Evolutionary conservation across 163 green algal genomes (phyloP), one percentile per base, ranked within the genome.

Genomic region (Scenedesmus sp.): DNA sequence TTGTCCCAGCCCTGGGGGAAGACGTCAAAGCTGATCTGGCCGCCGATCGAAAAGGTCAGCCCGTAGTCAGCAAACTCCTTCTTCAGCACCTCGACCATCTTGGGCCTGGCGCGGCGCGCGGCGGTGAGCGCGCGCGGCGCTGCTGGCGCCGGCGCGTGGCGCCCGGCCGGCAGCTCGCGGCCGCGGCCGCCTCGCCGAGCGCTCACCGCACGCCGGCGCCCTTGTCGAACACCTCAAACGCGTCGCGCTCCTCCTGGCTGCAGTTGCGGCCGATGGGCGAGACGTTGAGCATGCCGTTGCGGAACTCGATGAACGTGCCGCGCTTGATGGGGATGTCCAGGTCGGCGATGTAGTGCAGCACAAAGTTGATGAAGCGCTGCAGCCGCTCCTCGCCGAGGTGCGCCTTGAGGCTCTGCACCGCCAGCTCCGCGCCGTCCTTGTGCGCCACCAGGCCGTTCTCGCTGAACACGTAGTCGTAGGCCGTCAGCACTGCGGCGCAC

Each of bases 1-100:
- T 99, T 99, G 91, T 99, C 97, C 97, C 97, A 99, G 22, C 96
- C 96, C 86, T 92, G 71, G 1, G 96, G 96, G 83, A 99, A 99
- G 4, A 99, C 95, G 70, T 99, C 97, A 85, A 99, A 99, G 83
- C 87, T 96, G 87, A 99, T 99, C 86, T 99, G 97, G 36, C 97
- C 97, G 22, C 97, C 97, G 42, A 99, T 97, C 62, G 92, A 97
- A 85, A 94, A 99, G 10, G 89, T 97, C 11, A 99, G 85, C 63
- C 88, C 85, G 31, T 96, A 89, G 74, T 98, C 83, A 0, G 87
- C 87, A 89, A 99, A 99, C 81, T 96, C 89, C 75, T 97, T 83
- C 63, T 82, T 87, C 75, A 99, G 87, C 10, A 83, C 75, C 14
- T 87, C 86, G 26, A 99, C 94, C 70, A 99, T 93, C 57, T 82